Conservation (phyloP, 257 asterid species). For the Nicotiana tabacum region DNA sequence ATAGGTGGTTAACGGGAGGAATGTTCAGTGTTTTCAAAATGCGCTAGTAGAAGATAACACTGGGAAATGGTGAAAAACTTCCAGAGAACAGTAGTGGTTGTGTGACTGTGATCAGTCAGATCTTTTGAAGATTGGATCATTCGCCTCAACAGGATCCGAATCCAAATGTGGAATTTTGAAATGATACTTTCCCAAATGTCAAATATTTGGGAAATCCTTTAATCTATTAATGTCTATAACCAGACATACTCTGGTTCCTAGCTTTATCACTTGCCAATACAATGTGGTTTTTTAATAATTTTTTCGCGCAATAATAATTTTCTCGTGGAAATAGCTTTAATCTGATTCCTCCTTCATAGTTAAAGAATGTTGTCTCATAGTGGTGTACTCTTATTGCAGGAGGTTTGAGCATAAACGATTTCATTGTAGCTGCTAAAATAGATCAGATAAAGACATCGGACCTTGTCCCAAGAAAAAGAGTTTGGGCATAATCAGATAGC, state of each 20-base stretch:
- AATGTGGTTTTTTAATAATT: neutral
- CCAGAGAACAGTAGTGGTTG: too few relatives aligned
- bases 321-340: neutral
- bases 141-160: neutral
- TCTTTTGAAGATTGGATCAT: neutral
- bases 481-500: constrained; percentile 49
- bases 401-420: constrained; percentile 78
- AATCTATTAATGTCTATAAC: neutral
- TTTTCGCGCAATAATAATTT: neutral
- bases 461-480: constrained; percentile 78
- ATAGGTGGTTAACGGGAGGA: neutral
- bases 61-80: neutral
- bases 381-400: constrained; percentile 40
- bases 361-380: neutral
- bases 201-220: neutral
- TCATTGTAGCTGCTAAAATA: constrained; percentile 82
- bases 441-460: constrained; percentile 73
- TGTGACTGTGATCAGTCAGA: too few relatives aligned
- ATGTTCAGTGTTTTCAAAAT: neutral
- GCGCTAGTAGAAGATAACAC: neutral
- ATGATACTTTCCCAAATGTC: neutral
- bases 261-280: neutral
- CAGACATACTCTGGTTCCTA: neutral
- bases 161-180: neutral
- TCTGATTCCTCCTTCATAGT: neutral